A percentile compares a stretch with the other conserved stretches of the same genome.
These are phyloP conservation scores for Aspergillus pseudonomiae DNA, from an alignment of 2,329 filamentous ascomycete species.

Conservation along the genomic window DNA sequence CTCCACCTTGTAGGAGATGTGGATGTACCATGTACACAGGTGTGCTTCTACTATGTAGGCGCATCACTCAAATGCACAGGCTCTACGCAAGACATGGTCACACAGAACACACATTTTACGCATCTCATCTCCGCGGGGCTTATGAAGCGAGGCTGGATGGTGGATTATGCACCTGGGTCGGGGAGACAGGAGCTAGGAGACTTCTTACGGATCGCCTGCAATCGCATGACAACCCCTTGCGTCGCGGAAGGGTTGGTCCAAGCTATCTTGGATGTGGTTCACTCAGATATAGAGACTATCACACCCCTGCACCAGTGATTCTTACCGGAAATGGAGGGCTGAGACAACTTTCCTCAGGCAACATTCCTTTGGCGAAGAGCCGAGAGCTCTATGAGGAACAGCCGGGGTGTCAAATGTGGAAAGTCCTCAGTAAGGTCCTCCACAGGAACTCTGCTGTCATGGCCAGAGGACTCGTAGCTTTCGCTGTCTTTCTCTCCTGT, in stretches of 20 bases:
- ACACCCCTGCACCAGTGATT: neutral
- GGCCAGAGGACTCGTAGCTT: neutral
- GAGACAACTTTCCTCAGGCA: neutral
- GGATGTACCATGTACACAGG: neutral
- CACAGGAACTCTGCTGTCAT: neutral
- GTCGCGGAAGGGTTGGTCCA: neutral
- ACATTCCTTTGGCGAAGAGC: neutral
- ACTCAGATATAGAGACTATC: neutral
- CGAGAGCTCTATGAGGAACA: neutral
- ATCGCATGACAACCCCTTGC: neutral
- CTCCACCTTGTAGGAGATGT: neutral
- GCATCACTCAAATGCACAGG: neutral
- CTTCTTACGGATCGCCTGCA: neutral
- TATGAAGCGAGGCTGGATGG: slow-evolving; percentile 3
- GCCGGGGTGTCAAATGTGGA: too few species aligned
- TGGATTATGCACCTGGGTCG: neutral
- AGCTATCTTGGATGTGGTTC: neutral
- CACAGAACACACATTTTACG: neutral
- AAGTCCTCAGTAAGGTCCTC: too few species aligned
- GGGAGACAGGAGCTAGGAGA: neutral
- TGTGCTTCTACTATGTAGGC: slow-evolving; percentile 4
- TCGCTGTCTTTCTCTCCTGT: neutral
- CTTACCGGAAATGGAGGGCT: neutral
- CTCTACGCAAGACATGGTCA: neutral
- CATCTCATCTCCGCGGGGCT: neutral